Percentiles rank a stretch among this genome's conserved stretches.
phyloP scores from a whole-genome alignment of 2,329 filamentous ascomycete genomes.

The Microdochium nivale region DNA sequence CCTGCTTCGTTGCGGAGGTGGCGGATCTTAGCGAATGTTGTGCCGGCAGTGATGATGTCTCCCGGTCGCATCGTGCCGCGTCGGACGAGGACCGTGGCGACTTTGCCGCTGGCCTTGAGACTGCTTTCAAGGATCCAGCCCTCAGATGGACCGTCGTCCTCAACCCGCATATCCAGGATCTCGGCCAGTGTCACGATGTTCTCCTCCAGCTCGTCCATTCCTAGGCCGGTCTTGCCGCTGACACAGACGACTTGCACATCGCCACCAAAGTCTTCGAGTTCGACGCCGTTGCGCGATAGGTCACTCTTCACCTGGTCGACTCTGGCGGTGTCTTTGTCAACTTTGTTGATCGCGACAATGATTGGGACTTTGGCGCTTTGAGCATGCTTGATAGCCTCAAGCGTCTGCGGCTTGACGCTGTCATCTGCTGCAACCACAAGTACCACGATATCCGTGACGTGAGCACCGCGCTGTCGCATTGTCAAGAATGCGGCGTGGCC shows the following conservation, averaged over 20 bases:
- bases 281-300: constrained; percentile 71
- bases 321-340: constrained; percentile 79
- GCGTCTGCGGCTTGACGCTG: constrained; percentile 92
- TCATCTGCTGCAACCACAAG: constrained; percentile 95
- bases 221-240: constrained; percentile 86
- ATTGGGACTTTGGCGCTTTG: constrained; percentile 81
- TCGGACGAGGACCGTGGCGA: constrained; percentile 82
- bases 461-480: constrained; percentile 92
- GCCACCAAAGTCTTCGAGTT: constrained; percentile 91
- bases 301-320: constrained; percentile 82
- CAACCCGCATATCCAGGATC: constrained; percentile 81
- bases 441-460: constrained; percentile 94
- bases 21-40: constrained; percentile 81
- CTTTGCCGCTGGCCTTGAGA: constrained; percentile 74
- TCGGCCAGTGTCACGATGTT: constrained; percentile 80
- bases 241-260: constrained; percentile 89
- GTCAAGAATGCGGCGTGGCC: constrained; percentile 92
- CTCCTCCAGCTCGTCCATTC: constrained; percentile 89
- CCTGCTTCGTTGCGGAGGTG: constrained; percentile 80
- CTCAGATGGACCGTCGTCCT: constrained; percentile 68
- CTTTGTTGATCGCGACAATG: constrained; percentile 96
- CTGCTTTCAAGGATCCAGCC: constrained; percentile 92
- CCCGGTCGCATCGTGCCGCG: constrained; percentile 76
- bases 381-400: constrained; percentile 94
- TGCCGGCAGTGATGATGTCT: constrained; percentile 79